Evolutionary conservation across 148 eudicot species (phyloP).

Genomic region (Arctostaphylos glauca): DNA sequence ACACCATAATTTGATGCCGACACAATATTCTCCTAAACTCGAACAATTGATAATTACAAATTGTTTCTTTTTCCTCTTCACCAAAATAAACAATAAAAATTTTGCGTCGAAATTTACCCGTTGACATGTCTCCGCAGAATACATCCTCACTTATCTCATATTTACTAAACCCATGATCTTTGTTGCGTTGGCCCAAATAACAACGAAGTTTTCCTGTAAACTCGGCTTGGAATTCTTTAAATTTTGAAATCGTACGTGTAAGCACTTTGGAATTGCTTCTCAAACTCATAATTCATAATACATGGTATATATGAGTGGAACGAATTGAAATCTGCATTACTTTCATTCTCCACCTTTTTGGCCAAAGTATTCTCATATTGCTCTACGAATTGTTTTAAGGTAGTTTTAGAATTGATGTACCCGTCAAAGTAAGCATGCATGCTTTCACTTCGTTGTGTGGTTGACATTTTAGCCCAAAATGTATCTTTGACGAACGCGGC

Average conservation of each 20-base stretch:
- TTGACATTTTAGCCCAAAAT: constrained; percentile 8
- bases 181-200: neutral
- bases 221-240: neutral
- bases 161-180: neutral
- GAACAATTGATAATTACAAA: neutral
- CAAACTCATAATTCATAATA: neutral
- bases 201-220: neutral
- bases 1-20: neutral
- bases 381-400: constrained; percentile 8
- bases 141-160: neutral
- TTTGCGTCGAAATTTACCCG: neutral
- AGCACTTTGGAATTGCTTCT: neutral
- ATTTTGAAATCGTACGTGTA: neutral
- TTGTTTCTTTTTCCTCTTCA: neutral
- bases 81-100: neutral
- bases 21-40: neutral
- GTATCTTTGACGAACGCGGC: neutral
- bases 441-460: neutral
- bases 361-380: neutral
- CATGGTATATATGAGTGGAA: neutral
- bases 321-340: neutral
- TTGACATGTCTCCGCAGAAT: neutral
- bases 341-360: neutral
- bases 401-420: neutral
- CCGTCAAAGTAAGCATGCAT: neutral